Evolutionary conservation across 176 grass and related monocot species (phyloP).

Genomic region (Oryza australiensis): DNA sequence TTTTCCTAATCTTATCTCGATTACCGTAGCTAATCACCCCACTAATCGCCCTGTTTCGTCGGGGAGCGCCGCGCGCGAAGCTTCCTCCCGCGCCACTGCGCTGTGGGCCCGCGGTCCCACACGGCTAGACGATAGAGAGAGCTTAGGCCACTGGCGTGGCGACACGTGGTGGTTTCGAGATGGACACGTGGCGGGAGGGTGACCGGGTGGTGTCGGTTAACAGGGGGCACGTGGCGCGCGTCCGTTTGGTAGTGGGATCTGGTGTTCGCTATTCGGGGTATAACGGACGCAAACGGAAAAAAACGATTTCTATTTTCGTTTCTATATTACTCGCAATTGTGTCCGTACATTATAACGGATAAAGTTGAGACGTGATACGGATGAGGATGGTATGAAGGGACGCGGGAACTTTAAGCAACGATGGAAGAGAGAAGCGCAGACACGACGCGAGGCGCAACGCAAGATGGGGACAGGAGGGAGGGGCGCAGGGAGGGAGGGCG

Average conservation of each 20-base stretch:
- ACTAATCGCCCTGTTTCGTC: not conserved
- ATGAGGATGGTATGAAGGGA: too few species aligned
- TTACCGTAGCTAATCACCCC: not conserved
- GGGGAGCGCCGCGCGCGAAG: not conserved
- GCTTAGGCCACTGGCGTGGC: not conserved
- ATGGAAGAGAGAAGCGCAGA: too few species aligned
- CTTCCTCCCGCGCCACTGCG: not conserved
- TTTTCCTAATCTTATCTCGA: not conserved
- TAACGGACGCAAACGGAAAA: too few species aligned
- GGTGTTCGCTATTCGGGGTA: not conserved
- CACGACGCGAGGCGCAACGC: too few species aligned
- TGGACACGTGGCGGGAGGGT: not conserved
- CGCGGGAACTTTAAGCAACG: too few species aligned
- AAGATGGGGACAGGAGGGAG: too few species aligned
- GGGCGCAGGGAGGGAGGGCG: too few species aligned
- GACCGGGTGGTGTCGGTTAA: conserved; percentile 20
- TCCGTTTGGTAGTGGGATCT: not conserved
- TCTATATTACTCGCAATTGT: too few species aligned
- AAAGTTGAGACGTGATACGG: too few species aligned
- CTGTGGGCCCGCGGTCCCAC: not conserved
- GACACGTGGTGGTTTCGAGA: fast-evolving
- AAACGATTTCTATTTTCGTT: too few species aligned
- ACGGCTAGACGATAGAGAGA: not conserved
- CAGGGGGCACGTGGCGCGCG: not conserved
- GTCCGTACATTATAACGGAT: too few species aligned